Evolutionary conservation across 805 yeast genomes (phyloP), one percentile per base, ranked within the genome.

Genomic region (Saccharomyces kudriavzevii): DNA sequence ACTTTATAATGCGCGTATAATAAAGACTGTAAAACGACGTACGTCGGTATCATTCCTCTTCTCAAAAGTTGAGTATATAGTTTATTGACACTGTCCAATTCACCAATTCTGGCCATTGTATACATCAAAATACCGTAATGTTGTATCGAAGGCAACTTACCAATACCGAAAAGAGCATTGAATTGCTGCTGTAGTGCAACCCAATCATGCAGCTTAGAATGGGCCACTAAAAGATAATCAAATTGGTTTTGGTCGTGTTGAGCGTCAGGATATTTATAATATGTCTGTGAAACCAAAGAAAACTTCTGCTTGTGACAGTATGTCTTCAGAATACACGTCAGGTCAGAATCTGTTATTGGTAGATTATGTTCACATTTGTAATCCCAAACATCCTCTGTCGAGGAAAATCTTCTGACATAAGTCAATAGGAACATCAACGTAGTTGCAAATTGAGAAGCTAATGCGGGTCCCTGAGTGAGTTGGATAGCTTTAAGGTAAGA

Each of bases 41-140:
- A 59, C 1, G 74, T 70, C 1, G 89, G 88, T 3, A 56, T 60
- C 61, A 81, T 72, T 1, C 75, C 74, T 52, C 83, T 70, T 50
- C 71, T 66, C 4, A 70, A 48, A 29, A 82, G 60, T 60, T 80
- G 77, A n/a, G 69, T 55, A 67, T 74, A 84, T 53, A 87, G 69
- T 53, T 63, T 67, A 27, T 77, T 78, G 10, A 79, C 82, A 63
- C 75, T 77, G 43, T 66, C 74, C 45, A 61, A 67, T 58, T 79
- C 81, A 9, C 80, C 84, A 31, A 71, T 64, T 4, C 62, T 57
- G 0, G 87, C 83, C 55, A 87, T 69, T 0, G 86, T 81, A 51
- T 73, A 68, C 78, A 87, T 82, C 11, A 84, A 82, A 17, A 81
- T 76, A 3, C 78, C 74, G 63, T 85, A 86, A 58, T 85, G 88